Conservation (phyloP, 805 yeast species). For the Pichia rugopelliculosa region DNA sequence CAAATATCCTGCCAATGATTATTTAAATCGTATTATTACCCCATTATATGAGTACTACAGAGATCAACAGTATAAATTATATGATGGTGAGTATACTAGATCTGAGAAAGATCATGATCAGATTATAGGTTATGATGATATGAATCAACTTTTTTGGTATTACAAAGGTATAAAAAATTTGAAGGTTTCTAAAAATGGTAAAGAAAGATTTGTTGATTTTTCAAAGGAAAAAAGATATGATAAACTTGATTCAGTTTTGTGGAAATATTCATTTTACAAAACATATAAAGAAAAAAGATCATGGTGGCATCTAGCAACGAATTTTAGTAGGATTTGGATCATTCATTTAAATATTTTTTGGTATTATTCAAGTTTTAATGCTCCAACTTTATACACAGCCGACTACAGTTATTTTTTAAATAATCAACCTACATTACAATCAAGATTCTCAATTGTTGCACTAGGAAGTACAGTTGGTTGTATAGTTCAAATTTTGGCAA, state of each 20-base stretch:
- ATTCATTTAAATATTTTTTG: conserved; percentile 44
- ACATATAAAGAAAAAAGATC: conserved; percentile 42
- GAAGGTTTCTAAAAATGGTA: conserved; percentile 25
- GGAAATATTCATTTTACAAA: conserved; percentile 38
- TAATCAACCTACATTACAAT: conserved; percentile 40
- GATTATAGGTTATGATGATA: conserved; percentile 51
- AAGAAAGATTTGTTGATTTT: conserved; percentile 24
- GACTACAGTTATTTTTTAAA: conserved; percentile 34
- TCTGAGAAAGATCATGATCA: conserved; percentile 63
- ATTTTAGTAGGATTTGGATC: conserved; percentile 47
- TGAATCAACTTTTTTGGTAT: conserved; percentile 47
- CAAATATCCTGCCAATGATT: conserved; percentile 21
- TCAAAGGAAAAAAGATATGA: conserved; percentile 28
- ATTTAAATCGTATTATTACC: conserved; percentile 34
- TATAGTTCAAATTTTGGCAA: conserved; percentile 34
- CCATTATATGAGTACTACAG: conserved; percentile 53
- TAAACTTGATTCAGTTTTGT: conserved; percentile 29
- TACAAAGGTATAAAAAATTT: conserved; percentile 31
- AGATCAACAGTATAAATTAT: conserved; percentile 56
- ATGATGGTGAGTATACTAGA: conserved; percentile 49
- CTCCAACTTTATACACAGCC: conserved; percentile 42
- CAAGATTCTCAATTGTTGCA: conserved; percentile 36
- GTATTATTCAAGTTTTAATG: conserved; percentile 45
- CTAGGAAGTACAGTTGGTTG: conserved; percentile 41
- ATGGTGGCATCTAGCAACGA: conserved; percentile 43